These are phyloP conservation scores for Platanus orientalis DNA, from an alignment of 164 flowering plant species.

Conservation along the genomic window DNA sequence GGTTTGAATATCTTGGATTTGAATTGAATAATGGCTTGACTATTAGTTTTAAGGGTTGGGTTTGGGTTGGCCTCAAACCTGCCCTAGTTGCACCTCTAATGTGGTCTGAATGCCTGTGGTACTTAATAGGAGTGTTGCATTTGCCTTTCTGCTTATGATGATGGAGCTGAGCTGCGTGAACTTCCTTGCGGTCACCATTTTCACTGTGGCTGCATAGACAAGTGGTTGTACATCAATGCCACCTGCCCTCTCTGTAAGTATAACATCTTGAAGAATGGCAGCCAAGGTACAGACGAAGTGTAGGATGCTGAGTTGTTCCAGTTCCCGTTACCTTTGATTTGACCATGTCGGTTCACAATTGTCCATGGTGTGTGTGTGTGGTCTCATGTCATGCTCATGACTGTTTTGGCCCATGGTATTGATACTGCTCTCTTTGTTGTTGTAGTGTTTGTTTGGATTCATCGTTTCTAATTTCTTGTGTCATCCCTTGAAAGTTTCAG, in stretches of 20 bases:
- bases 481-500: no score
- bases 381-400: no score
- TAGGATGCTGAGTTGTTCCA: conserved; percentile 10
- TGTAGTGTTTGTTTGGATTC: no score
- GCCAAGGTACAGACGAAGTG: conserved; percentile 17
- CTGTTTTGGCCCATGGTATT: no score
- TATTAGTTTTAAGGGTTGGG: neutral
- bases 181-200: conserved; percentile 76
- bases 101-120: conserved; percentile 1
- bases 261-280: conserved; percentile 32
- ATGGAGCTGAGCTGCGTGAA: conserved; percentile 72
- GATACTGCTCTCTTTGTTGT: no score
- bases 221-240: conserved; percentile 80
- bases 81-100: neutral
- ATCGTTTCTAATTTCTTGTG: no score
- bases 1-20: no score
- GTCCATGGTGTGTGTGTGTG: no score
- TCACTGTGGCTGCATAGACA: conserved; percentile 74
- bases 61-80: neutral
- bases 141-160: conserved; percentile 68
- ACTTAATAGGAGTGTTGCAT: conserved; percentile 75
- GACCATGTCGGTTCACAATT: no score
- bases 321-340: no score
- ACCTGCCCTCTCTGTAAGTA: conserved; percentile 83
- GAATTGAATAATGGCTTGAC: neutral